phyloP scores from a whole-genome alignment of 2,329 filamentous ascomycete species.

The Phaeosphaeriaceae sp. region DNA sequence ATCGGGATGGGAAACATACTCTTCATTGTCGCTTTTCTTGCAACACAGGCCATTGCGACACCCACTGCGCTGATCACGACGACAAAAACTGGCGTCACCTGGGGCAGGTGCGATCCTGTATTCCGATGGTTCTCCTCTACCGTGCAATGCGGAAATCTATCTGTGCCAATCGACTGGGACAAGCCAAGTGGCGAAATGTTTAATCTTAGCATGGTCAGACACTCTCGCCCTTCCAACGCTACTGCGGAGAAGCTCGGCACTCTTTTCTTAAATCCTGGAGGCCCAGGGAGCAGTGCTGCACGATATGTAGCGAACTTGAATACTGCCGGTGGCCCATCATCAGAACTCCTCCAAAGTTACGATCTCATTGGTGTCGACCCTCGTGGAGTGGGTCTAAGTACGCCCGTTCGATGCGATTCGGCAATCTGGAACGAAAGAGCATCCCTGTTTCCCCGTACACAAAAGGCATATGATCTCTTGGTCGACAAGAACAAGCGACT shows the following conservation, averaged over 20 bases:
- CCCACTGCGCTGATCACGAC: background rate
- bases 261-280: constrained; percentile 54
- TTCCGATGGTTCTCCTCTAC: constrained; percentile 2
- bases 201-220: constrained; percentile 33
- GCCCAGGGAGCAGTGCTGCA: constrained; percentile 47
- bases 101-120: constrained; percentile 6
- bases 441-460: constrained; percentile 47
- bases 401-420: constrained; percentile 49
- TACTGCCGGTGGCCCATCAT: constrained; percentile 3
- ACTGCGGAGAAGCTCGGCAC: constrained; percentile 39
- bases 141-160: constrained; percentile 26
- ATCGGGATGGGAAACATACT: background rate
- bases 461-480: constrained; percentile 47
- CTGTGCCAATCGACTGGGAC: constrained; percentile 44
- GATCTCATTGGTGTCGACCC: constrained; percentile 56
- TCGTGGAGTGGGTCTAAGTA: constrained; percentile 53
- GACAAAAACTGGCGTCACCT: constrained; percentile 2
- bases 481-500: constrained; percentile 50
- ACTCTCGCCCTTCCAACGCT: constrained; percentile 21
- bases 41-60: background rate
- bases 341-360: constrained; percentile 37
- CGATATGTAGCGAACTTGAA: constrained; percentile 20
- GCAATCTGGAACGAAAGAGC: constrained; percentile 47
- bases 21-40: background rate
- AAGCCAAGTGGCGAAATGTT: constrained; percentile 34